These are phyloP conservation scores for Hirsutella minnesotensis DNA, from an alignment of 2,329 filamentous ascomycete genomes.

Conservation along the genomic window DNA sequence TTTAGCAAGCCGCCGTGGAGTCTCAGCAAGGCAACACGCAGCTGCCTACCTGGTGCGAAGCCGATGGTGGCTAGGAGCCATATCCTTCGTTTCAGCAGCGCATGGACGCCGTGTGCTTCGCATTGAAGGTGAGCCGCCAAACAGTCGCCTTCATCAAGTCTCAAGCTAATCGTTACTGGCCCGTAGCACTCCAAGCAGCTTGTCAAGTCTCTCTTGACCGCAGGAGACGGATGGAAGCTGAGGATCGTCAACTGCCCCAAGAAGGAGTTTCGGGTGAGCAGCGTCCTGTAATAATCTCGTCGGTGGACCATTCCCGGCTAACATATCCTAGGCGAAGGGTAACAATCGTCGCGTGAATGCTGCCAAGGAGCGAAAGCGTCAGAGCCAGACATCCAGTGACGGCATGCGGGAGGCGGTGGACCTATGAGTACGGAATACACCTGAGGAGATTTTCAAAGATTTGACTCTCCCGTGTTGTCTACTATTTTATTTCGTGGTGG, in stretches of 20 bases:
- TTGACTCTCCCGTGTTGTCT: too few species aligned
- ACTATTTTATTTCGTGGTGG: too few species aligned
- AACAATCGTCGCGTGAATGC: neutral
- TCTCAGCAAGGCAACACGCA: conserved; percentile 15
- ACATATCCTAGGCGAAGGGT: conserved; percentile 1
- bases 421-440: too few species aligned
- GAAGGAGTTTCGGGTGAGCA: conserved; percentile 11
- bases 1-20: conserved; percentile 9
- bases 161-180: neutral
- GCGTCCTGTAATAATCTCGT: neutral
- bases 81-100: conserved; percentile 12
- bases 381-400: neutral
- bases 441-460: too few species aligned
- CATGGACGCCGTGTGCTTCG: conserved; percentile 13
- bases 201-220: conserved; percentile 14
- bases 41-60: conserved; percentile 13
- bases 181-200: conserved; percentile 13
- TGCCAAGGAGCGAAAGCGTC: conserved; percentile 1
- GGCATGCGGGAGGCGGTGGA: neutral
- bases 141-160: neutral
- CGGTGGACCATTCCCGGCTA: neutral
- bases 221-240: conserved; percentile 12
- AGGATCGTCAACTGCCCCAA: conserved; percentile 14
- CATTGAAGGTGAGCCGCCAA: conserved; percentile 7
- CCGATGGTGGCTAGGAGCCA: conserved; percentile 17